A percentile compares a stretch with the other conserved stretches of the same genome.
phyloP scores from a whole-genome alignment of 2,329 filamentous ascomycete species.

The Rachicladosporium sp. region DNA sequence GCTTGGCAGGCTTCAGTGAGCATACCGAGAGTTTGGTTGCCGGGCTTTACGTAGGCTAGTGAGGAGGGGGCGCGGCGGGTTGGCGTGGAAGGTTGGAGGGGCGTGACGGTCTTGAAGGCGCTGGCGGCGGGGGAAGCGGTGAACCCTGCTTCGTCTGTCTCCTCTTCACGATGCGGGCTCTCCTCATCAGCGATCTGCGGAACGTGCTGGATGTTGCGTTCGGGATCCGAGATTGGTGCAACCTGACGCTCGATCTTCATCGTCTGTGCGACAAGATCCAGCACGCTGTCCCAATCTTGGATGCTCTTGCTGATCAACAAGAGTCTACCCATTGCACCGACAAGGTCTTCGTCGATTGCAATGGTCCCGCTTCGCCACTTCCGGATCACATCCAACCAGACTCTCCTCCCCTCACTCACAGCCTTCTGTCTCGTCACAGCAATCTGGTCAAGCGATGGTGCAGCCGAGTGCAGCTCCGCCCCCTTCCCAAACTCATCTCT shows the following conservation, averaged over 20 bases:
- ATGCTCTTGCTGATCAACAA: constrained; percentile 52
- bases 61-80: constrained; percentile 5
- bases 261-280: constrained; percentile 68
- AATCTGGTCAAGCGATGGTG: constrained; percentile 15
- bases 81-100: constrained; percentile 8
- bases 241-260: constrained; percentile 57
- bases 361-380: constrained; percentile 64
- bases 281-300: constrained; percentile 56
- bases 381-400: constrained; percentile 72
- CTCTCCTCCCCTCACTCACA: constrained; percentile 53
- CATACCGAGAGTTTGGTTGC: constrained; percentile 53
- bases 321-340: constrained; percentile 68
- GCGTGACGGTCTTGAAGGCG: constrained; percentile 15
- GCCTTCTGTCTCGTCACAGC: constrained; percentile 29
- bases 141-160: constrained; percentile 12
- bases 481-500: constrained; percentile 9
- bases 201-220: constrained; percentile 18
- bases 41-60: constrained; percentile 34
- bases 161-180: constrained; percentile 1
- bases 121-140: constrained; percentile 18
- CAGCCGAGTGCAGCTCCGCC: constrained; percentile 16
- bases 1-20: constrained; percentile 52
- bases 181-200: constrained; percentile 7
- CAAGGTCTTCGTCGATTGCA: constrained; percentile 62
- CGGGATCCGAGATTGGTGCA: constrained; percentile 22